Evolutionary conservation across 1,284 basidiomycete species (phyloP).

Genomic region (Megacollybia platyphylla): DNA sequence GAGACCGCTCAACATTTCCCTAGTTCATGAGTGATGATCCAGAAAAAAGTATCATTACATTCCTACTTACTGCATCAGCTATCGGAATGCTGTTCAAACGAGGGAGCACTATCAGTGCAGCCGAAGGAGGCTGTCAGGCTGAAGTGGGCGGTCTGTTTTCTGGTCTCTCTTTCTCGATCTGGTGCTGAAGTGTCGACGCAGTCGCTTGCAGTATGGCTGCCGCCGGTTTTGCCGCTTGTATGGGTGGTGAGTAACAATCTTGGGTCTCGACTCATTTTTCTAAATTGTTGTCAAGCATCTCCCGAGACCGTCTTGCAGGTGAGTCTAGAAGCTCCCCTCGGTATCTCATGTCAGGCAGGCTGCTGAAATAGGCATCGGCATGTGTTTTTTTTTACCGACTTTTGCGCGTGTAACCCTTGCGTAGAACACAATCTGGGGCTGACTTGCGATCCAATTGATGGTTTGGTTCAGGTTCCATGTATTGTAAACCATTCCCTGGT

Average conservation of each 20-base stretch:
- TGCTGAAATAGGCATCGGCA: slow-evolving; percentile 89
- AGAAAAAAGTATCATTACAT: slow-evolving; percentile 77
- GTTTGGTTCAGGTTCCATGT: slow-evolving; percentile 89
- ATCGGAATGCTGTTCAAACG: slow-evolving; percentile 97
- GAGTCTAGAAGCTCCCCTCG: slow-evolving; percentile 7
- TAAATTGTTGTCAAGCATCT: slow-evolving; percentile 29
- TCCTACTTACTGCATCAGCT: slow-evolving; percentile 75
- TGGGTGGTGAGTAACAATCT: slow-evolving; percentile 50
- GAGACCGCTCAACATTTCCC: neutral
- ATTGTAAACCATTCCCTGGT: slow-evolving; percentile 46
- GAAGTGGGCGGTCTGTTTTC: slow-evolving; percentile 61
- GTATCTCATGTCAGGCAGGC: slow-evolving; percentile 37
- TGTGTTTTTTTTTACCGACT: slow-evolving; percentile 10
- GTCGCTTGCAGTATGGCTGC: slow-evolving; percentile 86
- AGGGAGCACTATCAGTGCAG: slow-evolving; percentile 91
- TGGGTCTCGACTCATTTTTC: neutral
- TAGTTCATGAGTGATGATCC: slow-evolving; percentile 84
- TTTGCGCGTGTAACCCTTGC: slow-evolving; percentile 5
- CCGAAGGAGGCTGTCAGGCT: slow-evolving; percentile 85
- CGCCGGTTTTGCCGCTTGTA: slow-evolving; percentile 87
- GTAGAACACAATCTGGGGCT: slow-evolving; percentile 77
- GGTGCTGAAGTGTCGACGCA: slow-evolving; percentile 13
- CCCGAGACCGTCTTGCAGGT: slow-evolving; percentile 73
- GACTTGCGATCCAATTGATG: slow-evolving; percentile 89
- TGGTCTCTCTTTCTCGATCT: slow-evolving; percentile 8